Evolutionary conservation across 257 asterid species (phyloP).

Genomic region (Apocynum venetum): DNA sequence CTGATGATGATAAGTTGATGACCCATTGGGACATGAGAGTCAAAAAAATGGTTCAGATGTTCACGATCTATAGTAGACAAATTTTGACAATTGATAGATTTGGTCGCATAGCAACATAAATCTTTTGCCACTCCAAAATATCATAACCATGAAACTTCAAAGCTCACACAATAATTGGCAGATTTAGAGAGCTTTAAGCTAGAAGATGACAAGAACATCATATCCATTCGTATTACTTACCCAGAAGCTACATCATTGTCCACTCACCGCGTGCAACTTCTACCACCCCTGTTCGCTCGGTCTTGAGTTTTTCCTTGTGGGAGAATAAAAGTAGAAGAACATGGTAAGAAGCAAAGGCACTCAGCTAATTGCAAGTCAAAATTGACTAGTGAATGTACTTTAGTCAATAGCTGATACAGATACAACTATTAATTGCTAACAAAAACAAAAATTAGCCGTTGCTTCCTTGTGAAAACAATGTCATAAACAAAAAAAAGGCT

Average conservation of each 20-base stretch:
- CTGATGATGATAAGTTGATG: constrained; percentile 21
- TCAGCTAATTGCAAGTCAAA: not conserved
- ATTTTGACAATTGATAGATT: constrained; percentile 11
- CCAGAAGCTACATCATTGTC: constrained; percentile 5
- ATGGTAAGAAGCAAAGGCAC: not conserved
- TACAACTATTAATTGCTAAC: not conserved
- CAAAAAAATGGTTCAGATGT: constrained; percentile 19
- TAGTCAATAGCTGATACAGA: not conserved
- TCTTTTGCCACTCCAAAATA: constrained; percentile 10
- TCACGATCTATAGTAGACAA: constrained; percentile 8
- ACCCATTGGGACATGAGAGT: constrained; percentile 14
- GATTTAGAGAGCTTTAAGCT: constrained; percentile 4
- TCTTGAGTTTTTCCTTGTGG: not conserved
- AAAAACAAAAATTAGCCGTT: not conserved
- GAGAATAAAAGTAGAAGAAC: not conserved
- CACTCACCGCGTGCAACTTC: constrained; percentile 15
- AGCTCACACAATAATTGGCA: constrained; percentile 11
- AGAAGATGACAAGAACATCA: constrained; percentile 9
- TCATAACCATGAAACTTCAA: not conserved
- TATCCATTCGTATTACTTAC: constrained; percentile 2
- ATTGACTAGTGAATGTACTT: not conserved
- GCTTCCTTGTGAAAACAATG: not conserved
- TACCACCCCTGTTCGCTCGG: not conserved
- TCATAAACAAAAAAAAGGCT: not conserved
- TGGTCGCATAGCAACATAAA: constrained; percentile 12